Evolutionary conservation across 2,329 filamentous ascomycete genomes (phyloP).

Genomic region (Decorospora gaudefroyi): DNA sequence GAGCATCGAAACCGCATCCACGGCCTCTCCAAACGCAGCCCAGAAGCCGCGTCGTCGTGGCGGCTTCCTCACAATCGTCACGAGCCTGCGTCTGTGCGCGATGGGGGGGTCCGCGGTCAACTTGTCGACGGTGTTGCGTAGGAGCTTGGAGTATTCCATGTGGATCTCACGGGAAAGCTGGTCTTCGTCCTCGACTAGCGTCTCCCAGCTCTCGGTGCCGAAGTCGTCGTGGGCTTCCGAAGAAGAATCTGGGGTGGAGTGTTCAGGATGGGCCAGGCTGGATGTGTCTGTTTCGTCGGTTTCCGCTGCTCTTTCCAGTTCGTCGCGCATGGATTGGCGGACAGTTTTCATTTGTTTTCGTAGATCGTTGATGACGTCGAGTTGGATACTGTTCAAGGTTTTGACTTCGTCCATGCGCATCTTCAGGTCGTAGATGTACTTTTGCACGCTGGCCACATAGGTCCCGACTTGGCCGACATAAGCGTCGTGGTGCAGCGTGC

Average conservation of each 20-base stretch:
- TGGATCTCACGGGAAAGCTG: slow-evolving; percentile 5
- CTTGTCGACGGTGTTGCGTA: slow-evolving; percentile 10
- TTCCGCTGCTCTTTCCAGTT: slow-evolving; percentile 2
- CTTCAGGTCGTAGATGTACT: slow-evolving; percentile 32
- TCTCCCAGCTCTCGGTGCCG: slow-evolving; percentile 22
- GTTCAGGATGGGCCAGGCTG: slow-evolving; percentile 2
- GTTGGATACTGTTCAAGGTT: slow-evolving; percentile 39
- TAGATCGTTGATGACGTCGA: slow-evolving; percentile 40
- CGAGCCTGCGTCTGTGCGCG: slow-evolving; percentile 4
- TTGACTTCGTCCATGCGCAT: slow-evolving; percentile 42
- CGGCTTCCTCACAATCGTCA: slow-evolving; percentile 19
- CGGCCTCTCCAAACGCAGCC: slow-evolving; percentile 26
- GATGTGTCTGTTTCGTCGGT: slow-evolving; percentile 4
- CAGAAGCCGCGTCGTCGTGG: slow-evolving; percentile 26
- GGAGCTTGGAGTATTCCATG: slow-evolving; percentile 6
- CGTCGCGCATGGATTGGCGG: slow-evolving; percentile 19
- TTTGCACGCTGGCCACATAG: slow-evolving; percentile 37
- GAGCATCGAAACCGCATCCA: slow-evolving; percentile 26
- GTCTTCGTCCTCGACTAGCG: slow-evolving; percentile 7
- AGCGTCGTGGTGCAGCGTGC: slow-evolving; percentile 13
- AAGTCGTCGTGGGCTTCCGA: neutral
- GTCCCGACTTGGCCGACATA: slow-evolving; percentile 35
- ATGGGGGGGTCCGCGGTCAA: slow-evolving; percentile 5
- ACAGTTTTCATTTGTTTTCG: slow-evolving; percentile 28
- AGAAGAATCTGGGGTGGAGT: neutral